Conservation (phyloP, 2,329 filamentous ascomycete genomes). For the Cercospora sojina region DNA sequence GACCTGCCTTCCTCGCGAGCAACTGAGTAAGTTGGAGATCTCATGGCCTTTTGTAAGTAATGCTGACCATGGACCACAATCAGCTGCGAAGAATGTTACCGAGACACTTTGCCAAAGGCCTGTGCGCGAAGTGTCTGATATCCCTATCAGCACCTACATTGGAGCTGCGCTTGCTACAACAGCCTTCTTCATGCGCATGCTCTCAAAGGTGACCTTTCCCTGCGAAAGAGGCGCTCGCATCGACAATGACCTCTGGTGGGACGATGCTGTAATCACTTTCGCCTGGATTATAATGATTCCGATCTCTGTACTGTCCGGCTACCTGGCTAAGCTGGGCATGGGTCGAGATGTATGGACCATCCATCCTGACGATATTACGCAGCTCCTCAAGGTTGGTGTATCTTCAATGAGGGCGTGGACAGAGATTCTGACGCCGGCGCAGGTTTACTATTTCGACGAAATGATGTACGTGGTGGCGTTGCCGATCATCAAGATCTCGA, state of each 20-base stretch:
- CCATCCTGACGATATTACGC: constrained; percentile 20
- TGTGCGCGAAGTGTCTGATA: constrained; percentile 1
- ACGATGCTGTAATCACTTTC: constrained; percentile 19
- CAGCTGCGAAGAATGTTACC: constrained; percentile 12
- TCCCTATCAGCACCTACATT: neutral
- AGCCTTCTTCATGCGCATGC: constrained; percentile 15
- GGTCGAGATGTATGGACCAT: constrained; percentile 24
- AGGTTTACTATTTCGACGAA: constrained; percentile 22
- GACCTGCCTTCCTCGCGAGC: constrained; percentile 18
- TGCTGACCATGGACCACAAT: neutral
- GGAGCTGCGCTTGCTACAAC: neutral
- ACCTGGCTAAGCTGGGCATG: constrained; percentile 13
- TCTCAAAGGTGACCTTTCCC: constrained; percentile 10
- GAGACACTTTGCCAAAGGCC: constrained; percentile 13
- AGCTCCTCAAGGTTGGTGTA: constrained; percentile 14
- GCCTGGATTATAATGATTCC: constrained; percentile 20
- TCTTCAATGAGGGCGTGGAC: neutral
- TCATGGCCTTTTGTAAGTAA: neutral
- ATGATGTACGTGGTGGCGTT: constrained; percentile 16
- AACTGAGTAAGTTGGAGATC: constrained; percentile 15
- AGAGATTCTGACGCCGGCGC: neutral
- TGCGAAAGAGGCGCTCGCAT: constrained; percentile 17
- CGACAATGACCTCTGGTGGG: constrained; percentile 23
- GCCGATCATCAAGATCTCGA: constrained; percentile 12
- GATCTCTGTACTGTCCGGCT: constrained; percentile 11